phyloP scores from a whole-genome alignment of 371 early-diverging fungal genomes.

The Lichtheimia corymbifera region DNA sequence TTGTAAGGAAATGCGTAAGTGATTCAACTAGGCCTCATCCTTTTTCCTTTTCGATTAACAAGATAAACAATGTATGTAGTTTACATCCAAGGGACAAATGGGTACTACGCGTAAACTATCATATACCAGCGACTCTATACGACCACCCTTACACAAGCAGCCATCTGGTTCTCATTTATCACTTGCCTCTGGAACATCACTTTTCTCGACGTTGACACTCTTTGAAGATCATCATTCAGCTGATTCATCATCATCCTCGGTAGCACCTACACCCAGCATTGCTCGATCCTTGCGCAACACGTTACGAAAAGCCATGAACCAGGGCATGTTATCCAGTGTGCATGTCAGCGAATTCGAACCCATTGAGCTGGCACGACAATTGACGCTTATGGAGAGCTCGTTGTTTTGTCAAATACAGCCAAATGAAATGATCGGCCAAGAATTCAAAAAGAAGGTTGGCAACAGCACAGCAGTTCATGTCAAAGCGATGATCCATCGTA shows the following conservation, averaged over 20 bases:
- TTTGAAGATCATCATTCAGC: constrained; percentile 29
- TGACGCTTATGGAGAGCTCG: constrained; percentile 68
- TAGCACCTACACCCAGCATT: constrained; percentile 21
- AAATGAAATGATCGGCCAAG: constrained; percentile 66
- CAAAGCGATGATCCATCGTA: constrained; percentile 51
- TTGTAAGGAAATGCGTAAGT: constrained; percentile 39
- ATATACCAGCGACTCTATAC: constrained; percentile 16
- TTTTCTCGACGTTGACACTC: constrained; percentile 32
- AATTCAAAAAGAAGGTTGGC: constrained; percentile 57
- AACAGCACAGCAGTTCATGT: constrained; percentile 46
- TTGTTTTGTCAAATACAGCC: constrained; percentile 64
- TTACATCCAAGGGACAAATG: constrained; percentile 15
- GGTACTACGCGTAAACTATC: constrained; percentile 23
- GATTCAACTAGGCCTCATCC: neutral
- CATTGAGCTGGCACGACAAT: constrained; percentile 74
- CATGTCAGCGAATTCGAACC: constrained; percentile 73
- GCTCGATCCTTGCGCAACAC: constrained; percentile 35
- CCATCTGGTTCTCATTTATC: constrained; percentile 22
- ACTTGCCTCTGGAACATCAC: constrained; percentile 22
- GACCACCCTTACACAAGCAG: neutral
- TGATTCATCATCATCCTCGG: constrained; percentile 12
- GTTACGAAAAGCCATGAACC: constrained; percentile 30
- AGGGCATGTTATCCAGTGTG: constrained; percentile 21
- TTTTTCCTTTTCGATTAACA: neutral
- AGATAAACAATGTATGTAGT: constrained; percentile 1